Conservation (phyloP, 257 asterid species). For the Eucommia ulmoides region DNA sequence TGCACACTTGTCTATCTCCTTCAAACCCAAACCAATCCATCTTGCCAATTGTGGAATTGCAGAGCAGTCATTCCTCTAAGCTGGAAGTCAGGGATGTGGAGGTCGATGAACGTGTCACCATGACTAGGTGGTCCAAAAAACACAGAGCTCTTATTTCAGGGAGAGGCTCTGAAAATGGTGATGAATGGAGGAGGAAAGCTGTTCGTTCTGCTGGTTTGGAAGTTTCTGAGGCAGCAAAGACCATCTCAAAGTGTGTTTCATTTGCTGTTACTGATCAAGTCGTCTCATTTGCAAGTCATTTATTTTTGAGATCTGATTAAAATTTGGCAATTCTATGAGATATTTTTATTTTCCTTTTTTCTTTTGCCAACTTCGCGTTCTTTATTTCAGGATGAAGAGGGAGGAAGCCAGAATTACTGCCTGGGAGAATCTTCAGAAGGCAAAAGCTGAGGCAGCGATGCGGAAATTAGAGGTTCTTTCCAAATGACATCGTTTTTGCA, state of each 20-base stretch:
- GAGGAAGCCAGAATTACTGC: slow-evolving; percentile 68
- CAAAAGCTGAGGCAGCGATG: slow-evolving; percentile 74
- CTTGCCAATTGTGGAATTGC: slow-evolving; percentile 46
- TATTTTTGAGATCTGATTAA: too few species aligned
- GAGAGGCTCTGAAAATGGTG: slow-evolving; percentile 35
- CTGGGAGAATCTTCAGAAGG: slow-evolving; percentile 81
- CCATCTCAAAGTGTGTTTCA: slow-evolving; percentile 47
- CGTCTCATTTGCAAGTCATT: too few species aligned
- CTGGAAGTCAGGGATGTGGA: slow-evolving; percentile 67
- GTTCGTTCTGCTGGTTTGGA: slow-evolving; percentile 48
- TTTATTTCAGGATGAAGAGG: slow-evolving; percentile 37
- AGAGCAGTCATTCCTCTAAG: slow-evolving; percentile 27
- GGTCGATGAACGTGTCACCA: slow-evolving; percentile 69
- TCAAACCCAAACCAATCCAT: slow-evolving; percentile 45
- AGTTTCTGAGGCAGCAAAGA: slow-evolving; percentile 46
- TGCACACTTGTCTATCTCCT: slow-evolving; percentile 35
- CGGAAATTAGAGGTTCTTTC: slow-evolving; percentile 56
- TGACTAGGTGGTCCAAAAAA: slow-evolving; percentile 90
- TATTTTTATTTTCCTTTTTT: too few species aligned
- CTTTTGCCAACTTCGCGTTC: too few species aligned
- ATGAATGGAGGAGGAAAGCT: slow-evolving; percentile 64
- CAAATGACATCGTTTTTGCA: slow-evolving; percentile 4
- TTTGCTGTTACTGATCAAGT: too few species aligned
- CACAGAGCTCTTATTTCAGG: slow-evolving; percentile 25
- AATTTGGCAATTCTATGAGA: too few species aligned